These are phyloP conservation scores for Citrus unshiu DNA, from an alignment of 345 rosid genomes.

Conservation along the genomic window DNA sequence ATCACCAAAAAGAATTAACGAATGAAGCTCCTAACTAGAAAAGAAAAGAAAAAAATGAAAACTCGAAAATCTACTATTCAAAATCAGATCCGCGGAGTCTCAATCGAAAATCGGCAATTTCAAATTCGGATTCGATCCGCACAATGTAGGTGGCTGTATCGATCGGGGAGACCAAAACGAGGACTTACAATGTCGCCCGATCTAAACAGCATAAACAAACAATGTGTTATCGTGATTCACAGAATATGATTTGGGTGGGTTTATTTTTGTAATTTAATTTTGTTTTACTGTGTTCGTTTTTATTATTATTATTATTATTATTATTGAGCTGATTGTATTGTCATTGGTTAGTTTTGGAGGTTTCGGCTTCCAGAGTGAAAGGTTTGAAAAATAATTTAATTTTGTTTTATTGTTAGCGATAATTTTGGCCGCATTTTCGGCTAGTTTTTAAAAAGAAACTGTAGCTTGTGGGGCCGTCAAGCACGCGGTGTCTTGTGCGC, in stretches of 20 bases:
- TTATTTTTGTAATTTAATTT: background rate
- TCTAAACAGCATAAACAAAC: background rate
- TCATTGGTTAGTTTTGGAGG: background rate
- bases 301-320: too few species aligned
- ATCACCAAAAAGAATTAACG: background rate
- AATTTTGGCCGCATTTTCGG: conserved; percentile 7
- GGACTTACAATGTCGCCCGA: conserved; percentile 9
- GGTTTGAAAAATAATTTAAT: background rate
- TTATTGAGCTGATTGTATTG: background rate
- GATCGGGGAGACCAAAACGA: conserved; percentile 12
- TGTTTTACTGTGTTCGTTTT: background rate
- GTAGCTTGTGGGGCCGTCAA: background rate
- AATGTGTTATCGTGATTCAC: background rate
- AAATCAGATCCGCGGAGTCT: conserved; percentile 5
- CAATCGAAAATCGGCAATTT: background rate
- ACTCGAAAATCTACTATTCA: background rate
- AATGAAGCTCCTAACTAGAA: background rate
- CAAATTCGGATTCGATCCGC: conserved; percentile 7
- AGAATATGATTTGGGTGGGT: background rate
- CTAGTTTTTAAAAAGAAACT: background rate
- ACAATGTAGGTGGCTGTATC: conserved; percentile 10
- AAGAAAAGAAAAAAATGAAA: background rate
- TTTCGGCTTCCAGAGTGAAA: conserved; percentile 5
- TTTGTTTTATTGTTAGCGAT: background rate
- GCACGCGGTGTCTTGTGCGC: background rate